Percentiles rank a stretch among this genome's conserved stretches.
Evolutionary conservation across 1,139 yeast species (phyloP).

Genomic region (Geotrichum macrosporum): DNA sequence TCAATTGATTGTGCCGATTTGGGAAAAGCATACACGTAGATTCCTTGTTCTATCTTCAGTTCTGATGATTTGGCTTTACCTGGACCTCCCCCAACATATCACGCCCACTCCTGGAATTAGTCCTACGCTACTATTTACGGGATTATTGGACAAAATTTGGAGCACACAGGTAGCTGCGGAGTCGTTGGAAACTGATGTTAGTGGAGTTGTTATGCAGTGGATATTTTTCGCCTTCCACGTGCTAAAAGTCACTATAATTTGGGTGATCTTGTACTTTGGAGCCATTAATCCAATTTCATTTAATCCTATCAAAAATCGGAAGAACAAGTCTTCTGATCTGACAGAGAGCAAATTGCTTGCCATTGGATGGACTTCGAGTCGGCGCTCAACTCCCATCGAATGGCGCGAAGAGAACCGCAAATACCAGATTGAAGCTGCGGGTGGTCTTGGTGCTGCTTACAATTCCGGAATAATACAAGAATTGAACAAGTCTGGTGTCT

Average conservation of each 20-base stretch:
- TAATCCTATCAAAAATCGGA: slow-evolving; percentile 40
- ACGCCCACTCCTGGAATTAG: slow-evolving; percentile 92
- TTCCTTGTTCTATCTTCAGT: slow-evolving; percentile 45
- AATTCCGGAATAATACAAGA: slow-evolving; percentile 62
- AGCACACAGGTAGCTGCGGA: slow-evolving; percentile 23
- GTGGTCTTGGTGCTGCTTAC: slow-evolving; percentile 77
- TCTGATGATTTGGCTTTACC: slow-evolving; percentile 72
- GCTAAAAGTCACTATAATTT: slow-evolving; percentile 56
- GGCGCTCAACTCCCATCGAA: slow-evolving; percentile 64
- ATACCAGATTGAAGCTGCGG: slow-evolving; percentile 55
- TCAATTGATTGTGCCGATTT: slow-evolving; percentile 76
- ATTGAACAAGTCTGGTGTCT: slow-evolving; percentile 54
- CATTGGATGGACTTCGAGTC: slow-evolving; percentile 92
- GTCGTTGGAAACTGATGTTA: slow-evolving; percentile 33
- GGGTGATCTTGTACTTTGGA: slow-evolving; percentile 60
- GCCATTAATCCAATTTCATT: slow-evolving; percentile 67
- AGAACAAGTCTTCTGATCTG: slow-evolving; percentile 35
- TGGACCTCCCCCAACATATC: slow-evolving; percentile 83
- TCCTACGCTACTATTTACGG: slow-evolving; percentile 59
- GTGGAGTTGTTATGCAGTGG: slow-evolving; percentile 53
- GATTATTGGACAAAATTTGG: slow-evolving; percentile 33
- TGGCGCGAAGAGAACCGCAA: slow-evolving; percentile 58
- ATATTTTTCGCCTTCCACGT: slow-evolving; percentile 68
- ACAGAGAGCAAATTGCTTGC: slow-evolving; percentile 53
- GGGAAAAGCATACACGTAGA: slow-evolving; percentile 57